Base-by-base conservation (phyloP, 2,329 filamentous ascomycete genomes). In the Torrubiella hemipterigena region DNA sequence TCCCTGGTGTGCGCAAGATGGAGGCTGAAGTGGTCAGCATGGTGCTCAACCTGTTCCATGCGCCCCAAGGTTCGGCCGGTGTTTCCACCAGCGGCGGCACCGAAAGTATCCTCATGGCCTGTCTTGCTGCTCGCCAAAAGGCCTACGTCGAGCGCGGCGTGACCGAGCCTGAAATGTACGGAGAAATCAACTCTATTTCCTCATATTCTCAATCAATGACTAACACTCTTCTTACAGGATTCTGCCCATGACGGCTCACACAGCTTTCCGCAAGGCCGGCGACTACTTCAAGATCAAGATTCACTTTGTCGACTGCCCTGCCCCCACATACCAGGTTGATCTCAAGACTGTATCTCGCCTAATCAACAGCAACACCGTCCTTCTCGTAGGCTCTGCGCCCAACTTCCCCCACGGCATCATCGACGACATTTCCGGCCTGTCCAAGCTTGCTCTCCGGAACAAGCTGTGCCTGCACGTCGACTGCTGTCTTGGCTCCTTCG, bases 391-490 rank as follows among this genome's bases (percentile, higher is more conserved):
- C 29, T 93, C 84, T 3, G 87, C 91, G 0, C 91, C 91, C 36
- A 98, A 96, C 66, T 98, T 95, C 59, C 91, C 91, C 22, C 91
- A 98, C 53, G 91, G 91, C 38, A 93, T 98, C 51, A 91, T 98
- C 41, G 91, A 98, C 56, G 86, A 96, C 55, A 95, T 98, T 44
- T 61, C 81, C 1, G 72, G 74, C 1, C 74, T 98, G 25, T 94
- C 87, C 33, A 80, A 77, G 37, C 70, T 98, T 5, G 91, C 91
- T 0, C 51, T 81, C 20, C 77, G 77, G 49, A 78, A 82, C 51
- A 81, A 78, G 49, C 65, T 95, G 16, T 87, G 86, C 13, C 73
- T 98, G 9, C 91, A 98, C 54, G 89, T 98, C 30, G 91, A 98
- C 63, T 96, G 91, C 70, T 98, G 91, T 51, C 72, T 98, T 13